These are phyloP conservation scores for Priceomyces melissophilus DNA, from an alignment of 805 yeast species.

Conservation along the genomic window DNA sequence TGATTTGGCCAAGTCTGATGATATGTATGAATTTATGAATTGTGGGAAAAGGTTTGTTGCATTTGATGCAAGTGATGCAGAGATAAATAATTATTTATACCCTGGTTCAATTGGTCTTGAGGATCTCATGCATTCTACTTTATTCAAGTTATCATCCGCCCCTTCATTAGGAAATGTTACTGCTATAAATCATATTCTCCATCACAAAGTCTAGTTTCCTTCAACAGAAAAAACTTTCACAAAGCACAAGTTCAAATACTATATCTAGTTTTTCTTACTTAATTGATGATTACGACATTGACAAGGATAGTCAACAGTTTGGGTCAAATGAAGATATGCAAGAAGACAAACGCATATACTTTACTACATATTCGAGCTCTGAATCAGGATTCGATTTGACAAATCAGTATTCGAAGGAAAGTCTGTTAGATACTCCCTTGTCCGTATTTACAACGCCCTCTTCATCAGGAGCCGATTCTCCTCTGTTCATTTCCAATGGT, in stretches of 20 bases:
- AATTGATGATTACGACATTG: slow-evolving; percentile 27
- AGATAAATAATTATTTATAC: slow-evolving; percentile 16
- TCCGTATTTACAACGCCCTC: too few species aligned
- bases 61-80: slow-evolving; percentile 2
- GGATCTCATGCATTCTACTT: slow-evolving; percentile 6
- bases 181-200: background rate
- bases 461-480: too few species aligned
- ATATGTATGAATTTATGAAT: slow-evolving; percentile 10
- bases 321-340: background rate
- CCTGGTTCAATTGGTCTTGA: slow-evolving; percentile 18
- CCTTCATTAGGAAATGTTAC: slow-evolving; percentile 14
- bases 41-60: background rate
- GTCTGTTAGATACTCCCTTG: too few species aligned
- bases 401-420: too few species aligned
- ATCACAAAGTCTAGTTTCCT: background rate
- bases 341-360: background rate
- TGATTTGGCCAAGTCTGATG: slow-evolving; percentile 7
- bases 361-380: too few species aligned
- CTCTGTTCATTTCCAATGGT: too few species aligned
- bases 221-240: slow-evolving; percentile 2
- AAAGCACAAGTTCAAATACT: slow-evolving; percentile 20
- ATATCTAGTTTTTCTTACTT: slow-evolving; percentile 24
- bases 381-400: too few species aligned
- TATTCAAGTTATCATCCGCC: slow-evolving; percentile 20
- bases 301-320: background rate